Evolutionary conservation across 192 early-diverging fungal species (phyloP), one percentile per base, ranked within the genome.

Genomic region (Coemansia sp.): DNA sequence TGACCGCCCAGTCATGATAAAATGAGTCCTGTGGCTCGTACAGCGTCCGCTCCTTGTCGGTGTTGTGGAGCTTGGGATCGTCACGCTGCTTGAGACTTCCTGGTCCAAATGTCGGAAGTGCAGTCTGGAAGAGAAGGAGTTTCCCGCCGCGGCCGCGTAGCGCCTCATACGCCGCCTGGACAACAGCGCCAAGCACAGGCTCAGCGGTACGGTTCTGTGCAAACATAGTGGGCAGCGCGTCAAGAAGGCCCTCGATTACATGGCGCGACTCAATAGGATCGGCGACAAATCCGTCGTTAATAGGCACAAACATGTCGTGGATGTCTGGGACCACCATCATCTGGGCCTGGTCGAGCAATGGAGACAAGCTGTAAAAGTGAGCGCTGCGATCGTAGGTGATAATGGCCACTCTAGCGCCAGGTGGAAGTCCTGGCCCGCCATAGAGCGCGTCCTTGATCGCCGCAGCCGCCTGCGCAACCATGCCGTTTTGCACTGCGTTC

Each of bases 321-420:
- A 96, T 74, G 65, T 99, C 97, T 0, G 92, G 84, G 5, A 98
- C 94, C 27, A 98, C 90, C 84, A 99, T 84, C 94, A 98, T 94
- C 71, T 92, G 91, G 5, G 92, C 85, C 64, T 94, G 91, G 34
- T 96, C 95, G 28, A 97, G 83, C 32, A 58, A 67, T 4, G 92
- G 53, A 88, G 62, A 85, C 52, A 99, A 67, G 71, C 95, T 97
- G 81, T 98, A 99, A 72, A 99, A 99, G 74, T 98, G 95, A 16
- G 95, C 86, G 21, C 84, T 83, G 65, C 85, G 85, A 71, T 98
- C 97, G 65, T 88, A 96, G 1, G 97, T 98, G 58, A 98, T 68
- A 31, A 99, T 87, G 25, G 90, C 95, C 21, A 99, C 85, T 60
- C 82, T 88, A 23, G 84, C 74, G 6, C 87, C 89, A 1, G 63